phyloP scores from a whole-genome alignment of 805 yeast genomes.

The Teunomyces gatunensis region DNA sequence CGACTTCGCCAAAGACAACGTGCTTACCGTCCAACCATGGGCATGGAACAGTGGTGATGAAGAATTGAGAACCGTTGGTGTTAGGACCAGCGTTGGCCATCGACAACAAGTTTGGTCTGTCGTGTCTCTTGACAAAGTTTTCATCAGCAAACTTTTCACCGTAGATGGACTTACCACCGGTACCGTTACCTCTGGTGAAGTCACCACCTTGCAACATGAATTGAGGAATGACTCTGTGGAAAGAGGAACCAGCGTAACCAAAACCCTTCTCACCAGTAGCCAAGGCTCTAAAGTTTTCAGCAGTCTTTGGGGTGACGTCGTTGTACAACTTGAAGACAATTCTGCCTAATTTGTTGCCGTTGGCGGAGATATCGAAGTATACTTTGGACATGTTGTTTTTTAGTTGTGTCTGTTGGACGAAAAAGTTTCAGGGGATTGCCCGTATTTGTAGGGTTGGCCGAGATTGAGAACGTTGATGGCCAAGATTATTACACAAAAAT shows the following conservation, averaged over 20 bases:
- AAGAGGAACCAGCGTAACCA: slow-evolving; percentile 43
- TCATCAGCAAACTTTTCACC: slow-evolving; percentile 78
- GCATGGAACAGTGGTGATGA: slow-evolving; percentile 84
- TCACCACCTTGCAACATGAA: slow-evolving; percentile 52
- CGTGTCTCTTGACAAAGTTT: slow-evolving; percentile 71
- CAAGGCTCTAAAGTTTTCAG: slow-evolving; percentile 93
- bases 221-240: slow-evolving; percentile 48
- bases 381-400: slow-evolving; percentile 56
- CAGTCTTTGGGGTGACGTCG: slow-evolving; percentile 92
- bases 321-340: slow-evolving; percentile 83
- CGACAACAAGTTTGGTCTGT: slow-evolving; percentile 76
- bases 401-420: not conserved
- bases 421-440: slow-evolving; percentile 3
- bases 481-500: not conserved
- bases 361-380: slow-evolving; percentile 78
- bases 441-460: slow-evolving; percentile 4
- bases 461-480: slow-evolving; percentile 5
- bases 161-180: slow-evolving; percentile 50
- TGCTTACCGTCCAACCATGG: slow-evolving; percentile 93
- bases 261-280: slow-evolving; percentile 56
- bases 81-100: slow-evolving; percentile 99
- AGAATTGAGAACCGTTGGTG: slow-evolving; percentile 97
- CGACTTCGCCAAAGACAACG: slow-evolving; percentile 92
- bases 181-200: slow-evolving; percentile 45
- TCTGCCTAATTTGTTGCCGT: slow-evolving; percentile 70